A percentile compares a stretch with the other conserved stretches of the same genome.
phyloP scores from a whole-genome alignment of 2,329 filamentous ascomycete genomes.

The Penicillium brasilianum region DNA sequence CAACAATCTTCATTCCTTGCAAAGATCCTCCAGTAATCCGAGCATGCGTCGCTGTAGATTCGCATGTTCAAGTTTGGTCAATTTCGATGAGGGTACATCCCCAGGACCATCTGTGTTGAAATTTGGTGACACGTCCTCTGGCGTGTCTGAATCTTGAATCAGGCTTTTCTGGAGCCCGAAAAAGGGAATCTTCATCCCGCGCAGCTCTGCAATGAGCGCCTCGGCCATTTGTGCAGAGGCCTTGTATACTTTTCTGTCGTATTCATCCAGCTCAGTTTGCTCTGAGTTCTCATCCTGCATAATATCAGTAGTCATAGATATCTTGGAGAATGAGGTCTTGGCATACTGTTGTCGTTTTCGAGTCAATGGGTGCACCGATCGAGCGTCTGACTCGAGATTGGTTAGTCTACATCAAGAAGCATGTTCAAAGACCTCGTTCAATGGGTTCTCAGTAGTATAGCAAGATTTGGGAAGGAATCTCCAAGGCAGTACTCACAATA shows the following conservation, averaged over 20 bases:
- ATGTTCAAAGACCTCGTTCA: not conserved
- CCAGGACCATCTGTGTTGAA: not conserved
- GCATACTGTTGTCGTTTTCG: conserved; percentile 40
- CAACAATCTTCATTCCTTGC: conserved; percentile 37
- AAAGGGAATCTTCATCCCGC: conserved; percentile 64
- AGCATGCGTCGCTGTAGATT: conserved; percentile 56
- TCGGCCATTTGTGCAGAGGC: conserved; percentile 64
- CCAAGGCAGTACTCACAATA: conserved; percentile 52
- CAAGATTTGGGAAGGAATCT: too few relatives aligned
- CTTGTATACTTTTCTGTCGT: conserved; percentile 67
- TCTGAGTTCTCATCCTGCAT: conserved; percentile 54
- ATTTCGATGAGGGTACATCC: conserved; percentile 22
- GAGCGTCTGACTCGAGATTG: conserved; percentile 44
- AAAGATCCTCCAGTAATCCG: conserved; percentile 58
- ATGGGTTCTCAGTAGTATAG: too few relatives aligned
- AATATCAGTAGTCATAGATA: not conserved
- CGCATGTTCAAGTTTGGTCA: conserved; percentile 50
- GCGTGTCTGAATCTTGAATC: conserved; percentile 36
- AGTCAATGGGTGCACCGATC: conserved; percentile 50
- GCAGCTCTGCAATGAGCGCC: conserved; percentile 62
- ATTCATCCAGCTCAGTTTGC: conserved; percentile 60
- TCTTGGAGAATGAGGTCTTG: not conserved
- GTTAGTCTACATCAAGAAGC: not conserved
- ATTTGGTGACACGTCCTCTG: not conserved
- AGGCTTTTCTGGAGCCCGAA: conserved; percentile 58